Conservation (phyloP, 2,329 filamentous ascomycete species). For the Xylaria sp. region DNA sequence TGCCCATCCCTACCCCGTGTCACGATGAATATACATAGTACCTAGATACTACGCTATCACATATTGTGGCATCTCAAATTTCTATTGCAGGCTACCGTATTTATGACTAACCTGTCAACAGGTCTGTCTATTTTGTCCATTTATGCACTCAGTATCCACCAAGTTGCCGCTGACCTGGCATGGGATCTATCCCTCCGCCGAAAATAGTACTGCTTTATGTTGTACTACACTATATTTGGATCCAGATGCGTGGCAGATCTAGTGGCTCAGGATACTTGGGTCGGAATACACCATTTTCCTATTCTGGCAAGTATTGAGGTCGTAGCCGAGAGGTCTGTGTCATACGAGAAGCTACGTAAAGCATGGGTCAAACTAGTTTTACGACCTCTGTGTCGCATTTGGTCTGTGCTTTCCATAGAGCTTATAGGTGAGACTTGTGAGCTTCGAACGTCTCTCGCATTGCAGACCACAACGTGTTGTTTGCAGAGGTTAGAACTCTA, state of each 20-base stretch:
- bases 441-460: background rate
- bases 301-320: conserved; percentile 14
- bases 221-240: conserved; percentile 3
- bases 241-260: conserved; percentile 1
- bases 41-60: background rate
- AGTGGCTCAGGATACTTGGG: background rate
- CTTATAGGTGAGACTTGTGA: background rate
- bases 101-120: background rate
- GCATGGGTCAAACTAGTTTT: background rate
- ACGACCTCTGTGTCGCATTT: background rate
- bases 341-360: background rate
- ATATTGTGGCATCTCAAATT: background rate
- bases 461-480: conserved; percentile 4
- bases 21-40: background rate
- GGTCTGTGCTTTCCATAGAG: background rate
- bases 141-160: no score
- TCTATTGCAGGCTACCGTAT: background rate
- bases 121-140: background rate
- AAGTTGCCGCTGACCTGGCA: background rate
- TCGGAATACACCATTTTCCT: conserved; percentile 23
- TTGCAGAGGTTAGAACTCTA: background rate
- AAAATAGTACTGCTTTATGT: background rate
- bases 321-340: conserved; percentile 15
- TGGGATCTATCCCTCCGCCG: background rate
- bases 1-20: background rate